Conservation (phyloP, 1,284 basidiomycete genomes). For the Anthracocystis walkeri region DNA sequence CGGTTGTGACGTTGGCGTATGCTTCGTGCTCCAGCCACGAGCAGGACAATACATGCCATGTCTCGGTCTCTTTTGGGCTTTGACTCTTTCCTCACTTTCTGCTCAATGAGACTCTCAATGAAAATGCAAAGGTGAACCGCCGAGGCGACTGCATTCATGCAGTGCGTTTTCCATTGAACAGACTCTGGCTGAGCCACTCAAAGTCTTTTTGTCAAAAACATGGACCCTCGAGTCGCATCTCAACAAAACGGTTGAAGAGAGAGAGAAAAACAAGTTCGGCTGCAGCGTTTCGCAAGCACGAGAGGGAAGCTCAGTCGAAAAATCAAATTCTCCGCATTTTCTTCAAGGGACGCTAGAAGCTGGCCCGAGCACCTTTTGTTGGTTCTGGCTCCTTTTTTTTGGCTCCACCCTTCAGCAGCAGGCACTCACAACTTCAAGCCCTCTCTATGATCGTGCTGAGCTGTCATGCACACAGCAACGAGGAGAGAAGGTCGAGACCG, state of each 20-base stretch:
- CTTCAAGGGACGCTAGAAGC: background rate
- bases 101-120: too few species aligned
- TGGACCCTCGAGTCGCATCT: constrained; percentile 7
- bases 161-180: too few species aligned
- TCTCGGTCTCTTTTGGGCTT: constrained; percentile 4
- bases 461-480: background rate
- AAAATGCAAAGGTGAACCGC: too few species aligned
- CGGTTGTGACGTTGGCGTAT: background rate
- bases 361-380: constrained; percentile 10
- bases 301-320: background rate
- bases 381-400: background rate
- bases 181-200: too few species aligned
- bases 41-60: background rate
- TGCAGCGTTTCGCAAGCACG: background rate
- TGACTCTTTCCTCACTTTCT: background rate
- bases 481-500: background rate
- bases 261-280: background rate
- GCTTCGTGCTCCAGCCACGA: background rate
- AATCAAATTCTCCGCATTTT: constrained; percentile 10
- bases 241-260: constrained; percentile 4
- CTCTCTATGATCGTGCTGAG: background rate
- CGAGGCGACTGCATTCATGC: too few species aligned
- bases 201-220: background rate
- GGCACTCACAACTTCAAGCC: background rate
- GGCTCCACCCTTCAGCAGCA: constrained; percentile 2